phyloP scores from a whole-genome alignment of 306 rosid species.

The Cucumis melo region DNA sequence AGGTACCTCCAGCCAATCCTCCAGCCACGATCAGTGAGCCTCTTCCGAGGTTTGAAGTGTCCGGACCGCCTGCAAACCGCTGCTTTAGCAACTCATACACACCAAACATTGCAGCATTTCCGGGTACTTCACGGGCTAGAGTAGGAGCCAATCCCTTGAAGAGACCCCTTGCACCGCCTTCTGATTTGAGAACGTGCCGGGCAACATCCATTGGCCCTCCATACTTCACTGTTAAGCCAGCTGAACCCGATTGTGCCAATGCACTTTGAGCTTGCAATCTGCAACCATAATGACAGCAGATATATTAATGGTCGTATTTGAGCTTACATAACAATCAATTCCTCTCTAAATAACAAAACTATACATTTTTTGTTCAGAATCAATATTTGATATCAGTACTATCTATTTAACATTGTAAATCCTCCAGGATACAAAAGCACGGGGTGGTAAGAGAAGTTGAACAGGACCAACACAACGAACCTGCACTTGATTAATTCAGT shows the following conservation, averaged over 20 bases:
- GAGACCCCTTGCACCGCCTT: slow-evolving; percentile 79
- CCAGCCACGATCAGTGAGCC: slow-evolving; percentile 76
- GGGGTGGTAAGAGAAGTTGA: not conserved
- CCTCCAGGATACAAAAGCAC: not conserved
- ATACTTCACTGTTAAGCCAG: slow-evolving; percentile 46
- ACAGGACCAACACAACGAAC: slow-evolving; percentile 16
- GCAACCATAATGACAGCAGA: not conserved
- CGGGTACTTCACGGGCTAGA: slow-evolving; percentile 84
- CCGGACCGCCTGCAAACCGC: slow-evolving; percentile 63
- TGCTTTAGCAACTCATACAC: slow-evolving; percentile 71
- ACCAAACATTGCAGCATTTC: slow-evolving; percentile 93
- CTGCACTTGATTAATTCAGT: slow-evolving; percentile 96
- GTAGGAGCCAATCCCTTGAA: slow-evolving; percentile 87
- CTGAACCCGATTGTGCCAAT: slow-evolving; percentile 42
- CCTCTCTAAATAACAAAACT: not conserved
- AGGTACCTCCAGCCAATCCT: slow-evolving; percentile 84
- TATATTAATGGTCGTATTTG: not conserved
- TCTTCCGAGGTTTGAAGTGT: slow-evolving; percentile 66
- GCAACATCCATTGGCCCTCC: slow-evolving; percentile 98
- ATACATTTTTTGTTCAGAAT: not conserved
- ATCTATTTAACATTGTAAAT: not conserved
- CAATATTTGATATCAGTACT: not conserved
- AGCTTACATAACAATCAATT: not conserved
- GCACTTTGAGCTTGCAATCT: slow-evolving; percentile 97
- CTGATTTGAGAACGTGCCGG: slow-evolving; percentile 61